Conservation (phyloP, 2,329 filamentous ascomycete genomes). For the Hypoxylon rubiginosum region DNA sequence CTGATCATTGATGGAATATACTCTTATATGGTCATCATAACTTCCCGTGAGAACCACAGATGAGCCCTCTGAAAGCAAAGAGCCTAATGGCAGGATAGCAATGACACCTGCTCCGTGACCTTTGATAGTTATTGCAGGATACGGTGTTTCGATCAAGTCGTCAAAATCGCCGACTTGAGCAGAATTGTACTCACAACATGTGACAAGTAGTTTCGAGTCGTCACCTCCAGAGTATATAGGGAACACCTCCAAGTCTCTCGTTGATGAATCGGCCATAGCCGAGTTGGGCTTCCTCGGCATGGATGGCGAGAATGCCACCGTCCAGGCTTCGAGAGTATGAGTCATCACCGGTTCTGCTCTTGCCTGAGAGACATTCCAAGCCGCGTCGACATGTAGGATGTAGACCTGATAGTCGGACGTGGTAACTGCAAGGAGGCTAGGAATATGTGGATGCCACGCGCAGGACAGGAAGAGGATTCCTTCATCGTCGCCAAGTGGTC, state of each 20-base stretch:
- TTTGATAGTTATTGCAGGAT: conserved; percentile 55
- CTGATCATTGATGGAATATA: conserved; percentile 67
- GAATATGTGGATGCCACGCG: conserved; percentile 74
- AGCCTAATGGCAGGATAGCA: conserved; percentile 79
- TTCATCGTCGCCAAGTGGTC: conserved; percentile 64
- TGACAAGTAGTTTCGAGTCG: conserved; percentile 73
- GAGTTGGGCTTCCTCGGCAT: conserved; percentile 2
- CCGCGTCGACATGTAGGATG: conserved; percentile 63
- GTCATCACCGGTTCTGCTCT: conserved; percentile 58
- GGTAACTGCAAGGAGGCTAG: conserved; percentile 74
- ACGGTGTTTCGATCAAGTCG: conserved; percentile 36
- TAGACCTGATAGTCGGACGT: conserved; percentile 76
- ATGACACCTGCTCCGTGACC: conserved; percentile 88
- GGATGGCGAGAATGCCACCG: conserved; percentile 69
- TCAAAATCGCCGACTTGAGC: conserved; percentile 33
- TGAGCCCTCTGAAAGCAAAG: conserved; percentile 53
- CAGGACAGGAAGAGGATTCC: conserved; percentile 78
- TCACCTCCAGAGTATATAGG: conserved; percentile 80
- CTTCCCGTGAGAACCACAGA: conserved; percentile 84
- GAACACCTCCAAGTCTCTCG: conserved; percentile 43
- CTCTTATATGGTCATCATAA: conserved; percentile 87
- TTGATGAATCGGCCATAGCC: conserved; percentile 11
- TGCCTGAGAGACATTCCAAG: conserved; percentile 56
- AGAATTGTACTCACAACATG: conserved; percentile 50
- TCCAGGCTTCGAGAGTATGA: conserved; percentile 80